phyloP scores from a whole-genome alignment of 768 basidiomycete species.

The Ramaria sp. region DNA sequence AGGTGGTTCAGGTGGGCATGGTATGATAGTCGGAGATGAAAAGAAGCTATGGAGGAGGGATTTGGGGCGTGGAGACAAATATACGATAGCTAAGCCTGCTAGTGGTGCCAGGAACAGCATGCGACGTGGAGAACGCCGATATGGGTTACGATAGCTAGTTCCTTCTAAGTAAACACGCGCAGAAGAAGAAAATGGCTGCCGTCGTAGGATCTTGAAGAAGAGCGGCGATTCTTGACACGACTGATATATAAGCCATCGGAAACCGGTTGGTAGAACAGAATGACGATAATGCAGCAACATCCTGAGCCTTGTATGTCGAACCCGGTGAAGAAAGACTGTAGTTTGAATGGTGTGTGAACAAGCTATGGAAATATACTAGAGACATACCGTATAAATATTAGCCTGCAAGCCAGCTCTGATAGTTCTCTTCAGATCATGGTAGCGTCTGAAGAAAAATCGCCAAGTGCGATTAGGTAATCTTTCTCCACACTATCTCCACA shows the following conservation, averaged over 20 bases:
- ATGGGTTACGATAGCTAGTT: background rate
- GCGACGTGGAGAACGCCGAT: background rate
- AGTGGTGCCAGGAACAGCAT: conserved; percentile 32
- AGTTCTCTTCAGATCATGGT: background rate
- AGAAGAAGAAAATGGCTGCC: background rate
- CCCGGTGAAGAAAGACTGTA: too few species aligned
- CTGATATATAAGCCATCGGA: background rate
- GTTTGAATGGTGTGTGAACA: background rate
- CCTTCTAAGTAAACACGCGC: background rate
- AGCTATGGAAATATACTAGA: too few species aligned
- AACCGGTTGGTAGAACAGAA: background rate
- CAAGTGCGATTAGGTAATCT: too few species aligned
- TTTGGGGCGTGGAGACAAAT: conserved; percentile 31
- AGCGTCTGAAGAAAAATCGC: too few species aligned
- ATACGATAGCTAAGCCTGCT: conserved; percentile 43
- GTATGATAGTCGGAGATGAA: conserved; percentile 38
- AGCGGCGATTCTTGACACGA: background rate
- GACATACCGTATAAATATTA: too few species aligned
- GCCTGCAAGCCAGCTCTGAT: background rate
- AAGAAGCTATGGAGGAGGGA: conserved; percentile 38
- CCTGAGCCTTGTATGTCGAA: background rate
- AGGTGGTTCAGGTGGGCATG: conserved; percentile 21
- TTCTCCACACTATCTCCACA: too few species aligned
- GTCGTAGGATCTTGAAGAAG: background rate
- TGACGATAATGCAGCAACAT: background rate